Evolutionary conservation across 2,329 filamentous ascomycete species (phyloP).

Genomic region (Neofusicoccum kwambonambiense): DNA sequence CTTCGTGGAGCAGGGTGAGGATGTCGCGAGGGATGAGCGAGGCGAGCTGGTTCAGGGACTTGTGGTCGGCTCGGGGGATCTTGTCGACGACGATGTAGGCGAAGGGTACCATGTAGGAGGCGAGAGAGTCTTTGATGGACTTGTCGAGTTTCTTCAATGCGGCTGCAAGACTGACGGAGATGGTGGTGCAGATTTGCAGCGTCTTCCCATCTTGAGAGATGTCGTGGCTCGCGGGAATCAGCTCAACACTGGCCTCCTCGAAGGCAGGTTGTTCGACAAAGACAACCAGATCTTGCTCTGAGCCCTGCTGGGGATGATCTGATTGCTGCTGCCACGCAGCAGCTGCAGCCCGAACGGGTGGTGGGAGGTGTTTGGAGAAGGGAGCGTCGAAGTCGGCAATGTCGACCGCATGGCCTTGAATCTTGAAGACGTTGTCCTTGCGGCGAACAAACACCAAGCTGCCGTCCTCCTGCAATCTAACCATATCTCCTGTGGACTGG

Average conservation of each 20-base stretch:
- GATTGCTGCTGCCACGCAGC: not conserved
- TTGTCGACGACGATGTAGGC: conserved; percentile 37
- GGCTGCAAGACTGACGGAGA: not conserved
- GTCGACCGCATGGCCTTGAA: not conserved
- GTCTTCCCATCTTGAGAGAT: not conserved
- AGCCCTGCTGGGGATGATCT: not conserved
- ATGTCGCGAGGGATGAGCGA: conserved; percentile 20
- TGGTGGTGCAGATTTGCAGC: not conserved
- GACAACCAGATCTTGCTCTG: not conserved
- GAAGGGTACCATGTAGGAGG: conserved; percentile 41
- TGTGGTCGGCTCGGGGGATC: conserved; percentile 24
- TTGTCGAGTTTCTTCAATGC: conserved; percentile 5
- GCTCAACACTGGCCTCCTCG: not conserved
- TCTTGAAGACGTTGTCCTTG: conserved; percentile 22
- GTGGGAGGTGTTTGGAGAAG: conserved; percentile 24
- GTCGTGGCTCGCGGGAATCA: not conserved
- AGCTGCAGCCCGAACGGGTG: not conserved
- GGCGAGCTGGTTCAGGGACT: not conserved
- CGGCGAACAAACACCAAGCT: conserved; percentile 28
- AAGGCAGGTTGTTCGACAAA: not conserved
- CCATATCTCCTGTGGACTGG: conserved; percentile 39
- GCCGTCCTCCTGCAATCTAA: conserved; percentile 37
- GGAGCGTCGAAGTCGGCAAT: conserved; percentile 44
- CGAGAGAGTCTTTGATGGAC: conserved; percentile 24
- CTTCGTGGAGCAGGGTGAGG: conserved; percentile 24